Percentiles rank a stretch among this genome's conserved stretches.
Evolutionary conservation across 805 yeast species (phyloP).

Genomic region (Pichia ethanolica): DNA sequence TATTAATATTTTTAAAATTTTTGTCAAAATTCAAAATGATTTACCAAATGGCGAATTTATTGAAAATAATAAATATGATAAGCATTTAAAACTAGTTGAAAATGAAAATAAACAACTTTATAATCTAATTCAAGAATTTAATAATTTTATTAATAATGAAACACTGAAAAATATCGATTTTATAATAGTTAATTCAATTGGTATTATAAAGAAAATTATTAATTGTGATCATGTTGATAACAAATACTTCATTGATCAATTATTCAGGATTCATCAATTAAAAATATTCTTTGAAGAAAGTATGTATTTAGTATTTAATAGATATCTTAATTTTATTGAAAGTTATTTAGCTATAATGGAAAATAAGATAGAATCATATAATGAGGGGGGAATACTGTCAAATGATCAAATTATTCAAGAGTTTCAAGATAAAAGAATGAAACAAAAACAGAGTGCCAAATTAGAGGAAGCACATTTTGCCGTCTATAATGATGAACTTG

Average conservation of each 20-base stretch:
- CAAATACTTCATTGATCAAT: neutral
- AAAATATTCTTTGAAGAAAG: slow-evolving; percentile 1
- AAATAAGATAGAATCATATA: no score
- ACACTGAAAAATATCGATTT: neutral
- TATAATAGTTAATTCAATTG: neutral
- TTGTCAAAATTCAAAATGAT: slow-evolving; percentile 9
- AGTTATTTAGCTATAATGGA: neutral
- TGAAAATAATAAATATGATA: slow-evolving; percentile 9
- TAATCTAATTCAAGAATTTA: neutral
- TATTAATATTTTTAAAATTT: slow-evolving; percentile 9
- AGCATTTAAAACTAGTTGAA: slow-evolving; percentile 3
- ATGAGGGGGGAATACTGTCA: no score
- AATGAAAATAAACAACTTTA: slow-evolving; percentile 13
- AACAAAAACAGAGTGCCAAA: neutral
- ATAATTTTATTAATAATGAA: neutral
- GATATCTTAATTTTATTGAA: neutral
- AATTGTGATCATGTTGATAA: neutral
- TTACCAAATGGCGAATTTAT: slow-evolving; percentile 4
- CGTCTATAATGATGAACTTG: slow-evolving; percentile 1
- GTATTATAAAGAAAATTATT: neutral
- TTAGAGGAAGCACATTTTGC: neutral
- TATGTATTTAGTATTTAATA: neutral
- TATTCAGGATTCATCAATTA: slow-evolving; percentile 1
- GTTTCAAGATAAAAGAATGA: neutral
- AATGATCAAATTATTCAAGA: neutral